Evolutionary conservation across 1,139 yeast genomes (phyloP).

Genomic region (Eremothecium sinecaudum): DNA sequence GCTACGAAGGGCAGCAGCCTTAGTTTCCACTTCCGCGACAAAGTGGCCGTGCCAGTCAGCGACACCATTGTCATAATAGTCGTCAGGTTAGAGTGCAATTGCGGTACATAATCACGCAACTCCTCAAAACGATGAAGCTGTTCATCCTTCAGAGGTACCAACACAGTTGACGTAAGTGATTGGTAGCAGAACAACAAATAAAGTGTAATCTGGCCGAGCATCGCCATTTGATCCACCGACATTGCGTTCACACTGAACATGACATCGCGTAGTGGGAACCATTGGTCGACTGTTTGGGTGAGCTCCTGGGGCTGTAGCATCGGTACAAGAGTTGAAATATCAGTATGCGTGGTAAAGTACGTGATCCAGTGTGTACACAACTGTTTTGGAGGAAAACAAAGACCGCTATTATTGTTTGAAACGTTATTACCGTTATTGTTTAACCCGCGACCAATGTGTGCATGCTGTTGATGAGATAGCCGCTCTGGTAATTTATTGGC

Average conservation of each 20-base stretch:
- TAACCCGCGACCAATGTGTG: too few species aligned
- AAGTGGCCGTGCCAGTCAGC: not conserved
- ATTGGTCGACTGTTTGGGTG: conserved; percentile 2
- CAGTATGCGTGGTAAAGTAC: conserved; percentile 9
- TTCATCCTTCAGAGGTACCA: conserved; percentile 20
- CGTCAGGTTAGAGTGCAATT: conserved; percentile 1
- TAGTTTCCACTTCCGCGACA: conserved; percentile 4
- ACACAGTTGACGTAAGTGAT: conserved; percentile 20
- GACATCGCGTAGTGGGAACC: conserved; percentile 4
- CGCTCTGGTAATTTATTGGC: conserved; percentile 6
- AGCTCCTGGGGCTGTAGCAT: conserved; percentile 1
- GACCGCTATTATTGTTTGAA: too few species aligned
- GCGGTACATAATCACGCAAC: conserved; percentile 13
- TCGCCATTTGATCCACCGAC: conserved; percentile 14
- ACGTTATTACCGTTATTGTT: not conserved
- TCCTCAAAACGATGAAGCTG: conserved; percentile 13
- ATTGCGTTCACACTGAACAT: conserved; percentile 1
- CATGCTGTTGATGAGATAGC: conserved; percentile 5
- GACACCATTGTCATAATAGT: not conserved
- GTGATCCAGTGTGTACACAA: conserved; percentile 4
- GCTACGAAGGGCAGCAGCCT: conserved; percentile 11
- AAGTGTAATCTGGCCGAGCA: conserved; percentile 20
- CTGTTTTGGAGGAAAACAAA: conserved; percentile 4
- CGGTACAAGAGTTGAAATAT: conserved; percentile 14
- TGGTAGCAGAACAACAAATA: conserved; percentile 21